Base-by-base conservation (phyloP, 441 rosid genomes). In the Arabidopsis lyrata region DNA sequence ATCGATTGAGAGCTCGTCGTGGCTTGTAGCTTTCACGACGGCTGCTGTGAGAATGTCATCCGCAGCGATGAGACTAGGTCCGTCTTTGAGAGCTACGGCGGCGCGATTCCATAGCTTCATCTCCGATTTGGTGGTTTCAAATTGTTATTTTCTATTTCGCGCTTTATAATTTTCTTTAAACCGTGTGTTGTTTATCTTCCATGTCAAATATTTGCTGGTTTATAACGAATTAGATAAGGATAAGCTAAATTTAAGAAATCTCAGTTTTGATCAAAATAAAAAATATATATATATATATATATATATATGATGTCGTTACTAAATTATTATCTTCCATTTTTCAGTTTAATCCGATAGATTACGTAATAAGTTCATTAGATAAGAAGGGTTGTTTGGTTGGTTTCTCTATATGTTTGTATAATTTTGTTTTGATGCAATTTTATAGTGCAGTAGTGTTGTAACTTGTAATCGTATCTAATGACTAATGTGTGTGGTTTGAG, bases 1-100 rank as follows among this genome's bases (percentile, higher is more conserved):
- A 62, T 91, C 97, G 2, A 93, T 74, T 24, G 34, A 49, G 14
- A 50, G 31, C 27, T 90, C 91, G 67, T 88, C 84, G 69, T 90
- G 96, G 84, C 83, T 90, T 0, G 90, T 93, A 7, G 98, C 95
- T 76, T 82, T 85, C 49, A 91, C 85, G 60, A 91, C 80, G 3
- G 92, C 88, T 0, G 85, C 72, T 72, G 89, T 90, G 0, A 91
- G 88, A 50, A 84, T 78, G 5, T 90, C 83, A 42, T 77, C 90
- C 42, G 57, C 66, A 12, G 81, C 82, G 39, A 84, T 18, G 6
- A 91, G 72, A 81, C 90, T 85, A 48, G 76, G 83, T 29, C 62
- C 81, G 80, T 93, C 97, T 73, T 89, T 89, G 62, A 93, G 39
- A 45, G 83, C 85, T n/a, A 87, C 91, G 63, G 85, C 44, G 11